Evolutionary conservation across 2,329 filamentous ascomycete genomes (phyloP).

Genomic region (Cercospora sp.): DNA sequence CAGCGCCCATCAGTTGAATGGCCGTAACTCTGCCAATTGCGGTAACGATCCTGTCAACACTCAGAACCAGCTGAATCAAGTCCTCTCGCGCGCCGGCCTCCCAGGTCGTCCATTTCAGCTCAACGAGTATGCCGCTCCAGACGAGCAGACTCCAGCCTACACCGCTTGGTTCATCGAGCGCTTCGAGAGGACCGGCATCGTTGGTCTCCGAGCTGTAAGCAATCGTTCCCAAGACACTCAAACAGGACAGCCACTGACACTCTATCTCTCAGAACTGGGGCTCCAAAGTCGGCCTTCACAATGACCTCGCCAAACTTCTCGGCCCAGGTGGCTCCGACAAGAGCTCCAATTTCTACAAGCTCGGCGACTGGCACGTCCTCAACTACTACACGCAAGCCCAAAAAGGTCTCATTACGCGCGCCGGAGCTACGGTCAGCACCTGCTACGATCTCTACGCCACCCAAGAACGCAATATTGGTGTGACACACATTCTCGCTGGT

Average conservation of each 20-base stretch:
- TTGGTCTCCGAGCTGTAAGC: background rate
- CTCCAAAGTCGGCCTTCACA: background rate
- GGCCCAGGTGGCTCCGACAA: background rate
- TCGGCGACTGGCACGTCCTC: constrained; percentile 3
- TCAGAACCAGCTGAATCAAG: background rate
- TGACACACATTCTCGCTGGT: background rate
- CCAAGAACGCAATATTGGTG: background rate
- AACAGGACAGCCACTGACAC: background rate
- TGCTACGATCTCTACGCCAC: constrained; percentile 3
- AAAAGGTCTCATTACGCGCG: background rate
- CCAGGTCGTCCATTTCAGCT: background rate
- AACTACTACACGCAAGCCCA: background rate
- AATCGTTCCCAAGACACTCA: background rate
- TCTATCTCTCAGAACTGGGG: background rate
- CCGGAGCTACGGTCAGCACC: background rate
- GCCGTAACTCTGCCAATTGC: background rate
- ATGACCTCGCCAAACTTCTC: constrained; percentile 3
- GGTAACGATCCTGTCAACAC: constrained; percentile 4
- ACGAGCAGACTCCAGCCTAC: background rate
- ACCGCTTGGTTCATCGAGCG: constrained; percentile 5
- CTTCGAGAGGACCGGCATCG: background rate
- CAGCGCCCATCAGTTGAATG: background rate
- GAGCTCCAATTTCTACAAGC: background rate
- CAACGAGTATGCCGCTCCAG: background rate
- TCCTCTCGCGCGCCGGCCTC: background rate